Evolutionary conservation across 1,284 basidiomycete species (phyloP), one percentile per base, ranked within the genome.

Genomic region (Cryptococcus sp.): DNA sequence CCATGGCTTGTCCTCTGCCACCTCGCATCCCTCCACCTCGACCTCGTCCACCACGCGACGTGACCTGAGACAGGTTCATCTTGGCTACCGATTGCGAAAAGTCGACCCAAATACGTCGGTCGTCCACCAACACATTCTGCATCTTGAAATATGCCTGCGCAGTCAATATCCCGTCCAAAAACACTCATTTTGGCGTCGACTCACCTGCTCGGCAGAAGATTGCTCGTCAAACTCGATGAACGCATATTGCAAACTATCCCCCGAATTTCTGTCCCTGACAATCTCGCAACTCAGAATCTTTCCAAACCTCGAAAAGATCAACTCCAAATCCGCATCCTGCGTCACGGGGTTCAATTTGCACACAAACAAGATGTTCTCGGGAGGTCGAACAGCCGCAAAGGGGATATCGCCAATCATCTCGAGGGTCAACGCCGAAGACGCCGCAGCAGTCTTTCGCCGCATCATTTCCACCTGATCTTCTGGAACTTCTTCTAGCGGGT

Each of bases 321-420:
- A 81, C 68, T 98, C 93, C 38, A 99, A 76, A 72, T 98, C 95
- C 64, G 97, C 94, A 66, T 93, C 90, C 48, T 86, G 78, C 19
- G 93, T 97, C 25, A 97, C 92, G 12, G 90, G 83, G 67, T 98
- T 98, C 57, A 98, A 79, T 71, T 98, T 97, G 83, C 94, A 97
- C 18, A 98, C 93, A 72, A 99, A 99, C 12, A 99, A 75, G 35
- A 98, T 92, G 73, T 98, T 98, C 74, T 99, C 94, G 0, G 94
- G 94, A 0, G 95, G 95, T 36, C 92, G 82, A 36, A 99, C 90
- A 63, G 97, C 94, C 18, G 94, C 95, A 66, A 98, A 97, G 0
- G 95, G 95, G 46, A 98, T 77, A 72, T 99, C 95, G 41, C 94
- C 94, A 51, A 98, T 94, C 91, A 99, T 98, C 71, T 99, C 95